Conservation (phyloP, 768 basidiomycete genomes). For the Trametes coccinea region DNA sequence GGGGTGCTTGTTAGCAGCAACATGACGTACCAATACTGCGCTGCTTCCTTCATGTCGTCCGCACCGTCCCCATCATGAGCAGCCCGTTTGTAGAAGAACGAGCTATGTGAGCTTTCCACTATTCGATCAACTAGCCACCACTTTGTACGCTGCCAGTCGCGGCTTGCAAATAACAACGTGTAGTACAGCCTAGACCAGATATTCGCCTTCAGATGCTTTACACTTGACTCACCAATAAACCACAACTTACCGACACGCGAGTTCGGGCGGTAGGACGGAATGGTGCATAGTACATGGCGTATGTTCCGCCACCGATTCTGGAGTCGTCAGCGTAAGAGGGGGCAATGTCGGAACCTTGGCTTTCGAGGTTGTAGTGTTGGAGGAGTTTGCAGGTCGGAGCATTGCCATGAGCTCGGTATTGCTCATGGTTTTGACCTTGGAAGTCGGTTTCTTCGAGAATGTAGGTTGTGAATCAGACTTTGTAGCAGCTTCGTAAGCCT, state of each 20-base stretch:
- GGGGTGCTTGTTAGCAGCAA: too few species aligned
- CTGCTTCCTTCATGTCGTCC: conserved; percentile 66
- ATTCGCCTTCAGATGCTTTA: background rate
- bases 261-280: conserved; percentile 67
- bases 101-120: conserved; percentile 84
- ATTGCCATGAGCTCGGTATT: conserved; percentile 53
- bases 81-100: conserved; percentile 62
- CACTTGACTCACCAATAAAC: background rate
- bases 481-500: background rate
- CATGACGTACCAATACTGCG: conserved; percentile 64
- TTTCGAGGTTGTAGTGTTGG: conserved; percentile 36
- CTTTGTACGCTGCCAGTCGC: conserved; percentile 67
- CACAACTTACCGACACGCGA: conserved; percentile 51
- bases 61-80: conserved; percentile 37
- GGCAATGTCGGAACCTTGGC: conserved; percentile 33
- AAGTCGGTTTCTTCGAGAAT: conserved; percentile 12
- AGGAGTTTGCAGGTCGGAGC: conserved; percentile 49
- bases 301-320: conserved; percentile 64
- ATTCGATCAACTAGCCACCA: conserved; percentile 86
- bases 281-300: conserved; percentile 76
- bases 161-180: conserved; percentile 62
- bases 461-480: background rate
- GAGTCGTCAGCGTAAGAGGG: conserved; percentile 64
- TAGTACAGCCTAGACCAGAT: conserved; percentile 55
- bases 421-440: conserved; percentile 33